A percentile compares a stretch with the other conserved stretches of the same genome.
Conservation (phyloP, 2,329 filamentous ascomycete genomes). For the Penicillium corylophilum region DNA sequence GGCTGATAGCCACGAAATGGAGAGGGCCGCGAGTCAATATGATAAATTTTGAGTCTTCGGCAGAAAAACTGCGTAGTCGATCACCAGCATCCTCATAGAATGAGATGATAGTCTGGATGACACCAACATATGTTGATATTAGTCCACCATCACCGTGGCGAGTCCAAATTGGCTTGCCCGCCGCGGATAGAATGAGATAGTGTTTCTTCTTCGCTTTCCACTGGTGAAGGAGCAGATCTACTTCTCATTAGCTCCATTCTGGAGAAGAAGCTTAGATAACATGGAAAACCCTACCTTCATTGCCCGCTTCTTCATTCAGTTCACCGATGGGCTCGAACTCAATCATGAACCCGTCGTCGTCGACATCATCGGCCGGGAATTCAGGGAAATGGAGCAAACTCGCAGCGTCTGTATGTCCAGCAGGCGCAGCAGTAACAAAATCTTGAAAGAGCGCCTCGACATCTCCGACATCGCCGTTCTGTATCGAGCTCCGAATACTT, state of each 20-base stretch:
- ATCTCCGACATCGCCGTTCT: conserved; percentile 64
- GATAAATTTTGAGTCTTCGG: conserved; percentile 83
- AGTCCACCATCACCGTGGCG: conserved; percentile 86
- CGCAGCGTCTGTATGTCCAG: conserved; percentile 40
- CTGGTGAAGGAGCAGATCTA: conserved; percentile 57
- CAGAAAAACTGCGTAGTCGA: conserved; percentile 76
- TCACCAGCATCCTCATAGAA: conserved; percentile 85
- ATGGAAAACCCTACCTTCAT: conserved; percentile 51
- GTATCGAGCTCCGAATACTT: conserved; percentile 52
- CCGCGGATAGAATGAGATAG: conserved; percentile 92
- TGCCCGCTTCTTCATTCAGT: conserved; percentile 52
- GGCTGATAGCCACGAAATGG: conserved; percentile 91
- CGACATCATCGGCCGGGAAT: conserved; percentile 49
- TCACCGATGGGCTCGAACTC: conserved; percentile 76
- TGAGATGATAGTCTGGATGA: conserved; percentile 96
- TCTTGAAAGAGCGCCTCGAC: conserved; percentile 79
- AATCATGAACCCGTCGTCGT: conserved; percentile 63
- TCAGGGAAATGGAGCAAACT: conserved; percentile 36
- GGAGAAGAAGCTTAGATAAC: background rate
- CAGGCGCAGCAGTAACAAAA: conserved; percentile 51
- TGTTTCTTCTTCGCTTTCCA: conserved; percentile 97
- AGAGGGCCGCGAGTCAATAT: conserved; percentile 81
- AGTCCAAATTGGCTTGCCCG: conserved; percentile 96
- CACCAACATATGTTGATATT: conserved; percentile 90
- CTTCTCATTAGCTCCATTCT: conserved; percentile 11